phyloP scores from a whole-genome alignment of 2,329 filamentous ascomycete species.

The Helicocarpus griseus region DNA sequence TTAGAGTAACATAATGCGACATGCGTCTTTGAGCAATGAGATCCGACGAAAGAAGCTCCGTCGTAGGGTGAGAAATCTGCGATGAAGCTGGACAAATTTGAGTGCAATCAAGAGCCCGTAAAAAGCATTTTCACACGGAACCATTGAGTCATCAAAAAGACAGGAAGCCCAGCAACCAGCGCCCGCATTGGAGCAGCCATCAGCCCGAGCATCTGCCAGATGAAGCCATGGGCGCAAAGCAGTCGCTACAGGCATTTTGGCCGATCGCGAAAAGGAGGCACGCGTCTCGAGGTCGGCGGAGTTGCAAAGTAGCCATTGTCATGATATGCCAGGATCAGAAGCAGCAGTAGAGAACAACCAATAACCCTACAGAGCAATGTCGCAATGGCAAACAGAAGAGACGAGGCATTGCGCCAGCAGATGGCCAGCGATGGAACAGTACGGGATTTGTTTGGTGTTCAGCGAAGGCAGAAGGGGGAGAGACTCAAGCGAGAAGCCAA shows the following conservation, averaged over 20 bases:
- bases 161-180: neutral
- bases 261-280: neutral
- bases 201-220: neutral
- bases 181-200: neutral
- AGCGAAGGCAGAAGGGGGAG: neutral
- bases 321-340: neutral
- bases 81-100: neutral
- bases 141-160: neutral
- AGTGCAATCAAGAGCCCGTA: neutral
- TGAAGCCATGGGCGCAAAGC: neutral
- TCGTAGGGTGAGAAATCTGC: neutral
- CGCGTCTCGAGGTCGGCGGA: neutral
- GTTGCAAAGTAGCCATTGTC: neutral
- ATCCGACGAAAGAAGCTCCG: neutral
- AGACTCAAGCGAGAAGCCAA: neutral
- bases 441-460: neutral
- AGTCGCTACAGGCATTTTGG: neutral
- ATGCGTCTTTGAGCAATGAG: neutral
- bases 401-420: neutral
- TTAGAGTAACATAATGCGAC: neutral
- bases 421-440: neutral
- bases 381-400: neutral
- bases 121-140: neutral
- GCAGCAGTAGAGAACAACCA: neutral
- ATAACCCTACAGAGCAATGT: neutral